A percentile compares a stretch with the other conserved stretches of the same genome.
These are phyloP conservation scores for Trypanosomatidae sp. DNA, from an alignment of 208 protist species.

Conservation along the genomic window DNA sequence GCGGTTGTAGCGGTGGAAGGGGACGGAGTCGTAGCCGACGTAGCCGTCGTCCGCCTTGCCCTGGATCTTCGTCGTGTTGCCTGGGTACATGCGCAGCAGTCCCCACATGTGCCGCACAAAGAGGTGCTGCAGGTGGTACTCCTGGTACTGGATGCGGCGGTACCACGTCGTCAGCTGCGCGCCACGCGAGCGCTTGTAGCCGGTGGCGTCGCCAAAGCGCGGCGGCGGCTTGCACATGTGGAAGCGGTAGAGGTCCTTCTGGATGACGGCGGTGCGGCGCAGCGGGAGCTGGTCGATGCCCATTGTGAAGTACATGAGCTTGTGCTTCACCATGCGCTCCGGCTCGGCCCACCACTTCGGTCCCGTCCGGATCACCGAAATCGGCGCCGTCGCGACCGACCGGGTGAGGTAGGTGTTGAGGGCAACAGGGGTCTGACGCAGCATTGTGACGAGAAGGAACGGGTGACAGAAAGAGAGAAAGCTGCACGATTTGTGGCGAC, in stretches of 20 bases:
- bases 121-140: constrained; percentile 90
- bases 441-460: constrained; percentile 31
- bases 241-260: constrained; percentile 71
- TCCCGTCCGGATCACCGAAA: constrained; percentile 82
- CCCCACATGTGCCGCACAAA: constrained; percentile 88
- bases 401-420: constrained; percentile 83
- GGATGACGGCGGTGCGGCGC: constrained; percentile 84
- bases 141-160: constrained; percentile 90
- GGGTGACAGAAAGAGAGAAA: background rate
- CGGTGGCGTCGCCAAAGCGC: constrained; percentile 75
- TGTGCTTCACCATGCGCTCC: constrained; percentile 86
- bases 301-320: constrained; percentile 89
- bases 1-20: constrained; percentile 88
- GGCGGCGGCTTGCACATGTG: constrained; percentile 82
- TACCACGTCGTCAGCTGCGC: constrained; percentile 88
- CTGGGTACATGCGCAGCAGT: constrained; percentile 82
- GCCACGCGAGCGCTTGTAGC: constrained; percentile 78
- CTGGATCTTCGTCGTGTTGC: constrained; percentile 83
- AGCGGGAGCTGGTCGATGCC: constrained; percentile 88
- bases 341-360: constrained; percentile 87
- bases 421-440: constrained; percentile 25
- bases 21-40: constrained; percentile 83
- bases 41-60: constrained; percentile 87
- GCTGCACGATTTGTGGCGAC: too few species aligned
- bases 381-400: constrained; percentile 74